These are phyloP conservation scores for Wickerhamiella spandovensis DNA, from an alignment of 805 yeast genomes.

Conservation along the genomic window DNA sequence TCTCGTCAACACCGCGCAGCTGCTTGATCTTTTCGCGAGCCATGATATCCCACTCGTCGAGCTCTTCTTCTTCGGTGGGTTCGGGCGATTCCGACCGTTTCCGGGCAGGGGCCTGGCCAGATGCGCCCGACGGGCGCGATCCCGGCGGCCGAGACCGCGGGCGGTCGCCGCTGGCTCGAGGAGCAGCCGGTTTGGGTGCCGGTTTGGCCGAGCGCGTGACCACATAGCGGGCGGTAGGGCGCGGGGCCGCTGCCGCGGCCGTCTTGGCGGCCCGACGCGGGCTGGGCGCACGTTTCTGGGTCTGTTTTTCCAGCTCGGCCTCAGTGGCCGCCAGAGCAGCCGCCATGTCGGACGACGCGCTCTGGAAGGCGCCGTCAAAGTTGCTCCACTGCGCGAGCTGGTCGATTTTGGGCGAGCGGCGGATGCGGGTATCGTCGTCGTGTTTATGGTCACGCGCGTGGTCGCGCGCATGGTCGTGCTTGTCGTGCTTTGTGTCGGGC, in stretches of 20 bases:
- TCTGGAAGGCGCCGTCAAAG: slow-evolving; percentile 11
- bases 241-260: background rate
- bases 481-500: too few relatives aligned
- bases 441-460: background rate
- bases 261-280: background rate
- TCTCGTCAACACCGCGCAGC: slow-evolving; percentile 57
- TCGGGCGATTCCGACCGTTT: background rate
- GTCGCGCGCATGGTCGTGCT: slow-evolving; percentile 1
- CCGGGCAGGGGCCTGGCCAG: background rate
- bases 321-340: slow-evolving; percentile 3
- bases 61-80: slow-evolving; percentile 9
- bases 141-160: background rate
- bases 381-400: slow-evolving; percentile 9
- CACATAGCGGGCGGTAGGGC: background rate
- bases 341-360: slow-evolving; percentile 1
- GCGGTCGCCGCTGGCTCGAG: background rate
- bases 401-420: background rate
- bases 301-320: background rate
- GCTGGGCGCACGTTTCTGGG: background rate
- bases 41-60: slow-evolving; percentile 24
- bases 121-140: background rate
- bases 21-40: slow-evolving; percentile 24
- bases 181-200: background rate
- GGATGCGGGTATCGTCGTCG: background rate
- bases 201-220: background rate